Conservation (phyloP, 2,329 filamentous ascomycete genomes). For the Ophiobolus disseminans region DNA sequence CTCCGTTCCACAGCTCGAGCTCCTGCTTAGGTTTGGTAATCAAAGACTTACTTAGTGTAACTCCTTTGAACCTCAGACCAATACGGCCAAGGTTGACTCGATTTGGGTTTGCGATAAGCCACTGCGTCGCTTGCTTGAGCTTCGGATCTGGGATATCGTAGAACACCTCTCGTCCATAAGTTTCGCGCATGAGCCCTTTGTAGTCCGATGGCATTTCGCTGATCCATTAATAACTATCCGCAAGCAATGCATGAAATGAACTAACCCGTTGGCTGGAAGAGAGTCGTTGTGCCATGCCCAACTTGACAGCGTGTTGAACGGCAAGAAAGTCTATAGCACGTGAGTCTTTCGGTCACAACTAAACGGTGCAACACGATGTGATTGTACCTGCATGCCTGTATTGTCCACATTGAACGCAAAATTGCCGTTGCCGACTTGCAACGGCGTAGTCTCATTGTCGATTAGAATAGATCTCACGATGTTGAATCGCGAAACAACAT, state of each 20-base stretch:
- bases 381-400: constrained; percentile 51
- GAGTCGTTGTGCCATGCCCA: constrained; percentile 56
- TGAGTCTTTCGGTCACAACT: background rate
- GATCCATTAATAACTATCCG: background rate
- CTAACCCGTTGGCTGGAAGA: constrained; percentile 48
- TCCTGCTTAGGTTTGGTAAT: constrained; percentile 43
- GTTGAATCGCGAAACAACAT: constrained; percentile 29
- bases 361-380: background rate
- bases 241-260: constrained; percentile 11
- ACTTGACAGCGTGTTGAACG: constrained; percentile 50
- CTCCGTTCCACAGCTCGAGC: constrained; percentile 59
- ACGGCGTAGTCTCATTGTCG: constrained; percentile 55
- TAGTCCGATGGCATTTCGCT: constrained; percentile 32
- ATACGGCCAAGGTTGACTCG: constrained; percentile 58
- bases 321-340: constrained; percentile 43
- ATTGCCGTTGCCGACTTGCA: constrained; percentile 58
- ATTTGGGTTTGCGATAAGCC: constrained; percentile 62
- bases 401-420: constrained; percentile 57
- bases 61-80: constrained; percentile 53
- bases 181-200: constrained; percentile 50
- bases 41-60: constrained; percentile 22
- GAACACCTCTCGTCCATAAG: constrained; percentile 51
- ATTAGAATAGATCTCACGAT: constrained; percentile 26
- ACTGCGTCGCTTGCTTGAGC: constrained; percentile 54
- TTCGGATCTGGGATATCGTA: constrained; percentile 52